Conservation (phyloP, 2,329 filamentous ascomycete genomes). For the Sarocladium kiliense region DNA sequence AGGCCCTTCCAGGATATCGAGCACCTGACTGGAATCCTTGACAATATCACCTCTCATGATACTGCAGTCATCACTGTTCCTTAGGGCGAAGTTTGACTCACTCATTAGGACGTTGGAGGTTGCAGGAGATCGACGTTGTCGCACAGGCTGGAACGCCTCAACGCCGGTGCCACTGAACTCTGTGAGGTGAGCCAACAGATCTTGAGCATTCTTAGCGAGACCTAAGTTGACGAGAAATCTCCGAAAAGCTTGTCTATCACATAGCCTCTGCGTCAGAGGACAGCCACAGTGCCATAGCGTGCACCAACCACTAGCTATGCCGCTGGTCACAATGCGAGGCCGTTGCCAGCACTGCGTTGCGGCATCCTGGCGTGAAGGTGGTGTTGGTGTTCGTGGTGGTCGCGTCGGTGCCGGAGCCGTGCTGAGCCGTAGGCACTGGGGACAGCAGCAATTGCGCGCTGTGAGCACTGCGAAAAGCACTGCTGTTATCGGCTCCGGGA, state of each 20-base stretch:
- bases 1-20: not conserved
- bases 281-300: not conserved
- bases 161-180: not conserved
- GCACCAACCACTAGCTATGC: not conserved
- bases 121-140: conserved; percentile 1
- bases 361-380: conserved; percentile 1
- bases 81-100: not conserved
- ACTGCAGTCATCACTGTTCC: not conserved
- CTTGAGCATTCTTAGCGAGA: not conserved
- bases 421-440: not conserved
- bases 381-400: not conserved
- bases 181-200: not conserved
- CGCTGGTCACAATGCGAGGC: not conserved
- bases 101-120: not conserved
- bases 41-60: not conserved
- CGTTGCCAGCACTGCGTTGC: not conserved
- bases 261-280: not conserved
- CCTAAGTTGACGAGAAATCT: conserved; percentile 2
- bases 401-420: not conserved
- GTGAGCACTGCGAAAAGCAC: not conserved
- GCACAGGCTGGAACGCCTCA: not conserved
- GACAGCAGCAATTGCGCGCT: not conserved
- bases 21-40: not conserved
- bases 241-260: not conserved
- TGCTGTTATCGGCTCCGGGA: not conserved